Percentiles rank a stretch among this genome's conserved stretches.
These are phyloP conservation scores for Tricholoma saponaceum DNA, from an alignment of 768 basidiomycete species.

Conservation along the genomic window DNA sequence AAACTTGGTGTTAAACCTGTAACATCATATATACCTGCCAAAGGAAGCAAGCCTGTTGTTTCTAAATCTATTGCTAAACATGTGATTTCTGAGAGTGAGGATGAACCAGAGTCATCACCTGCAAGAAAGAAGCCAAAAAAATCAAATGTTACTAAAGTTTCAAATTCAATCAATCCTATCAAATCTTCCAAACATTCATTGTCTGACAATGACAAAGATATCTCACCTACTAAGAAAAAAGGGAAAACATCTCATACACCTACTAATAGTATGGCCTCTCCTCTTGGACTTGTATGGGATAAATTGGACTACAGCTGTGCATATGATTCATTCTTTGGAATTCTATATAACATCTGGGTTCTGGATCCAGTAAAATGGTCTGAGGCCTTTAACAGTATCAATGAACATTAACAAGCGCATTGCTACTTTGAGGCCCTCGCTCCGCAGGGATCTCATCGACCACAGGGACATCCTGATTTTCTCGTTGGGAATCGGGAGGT, in stretches of 20 bases:
- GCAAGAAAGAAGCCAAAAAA: neutral
- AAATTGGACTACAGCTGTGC: slow-evolving; percentile 19
- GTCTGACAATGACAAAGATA: neutral
- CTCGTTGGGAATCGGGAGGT: too few species aligned
- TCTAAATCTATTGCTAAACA: neutral
- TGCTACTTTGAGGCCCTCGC: too few species aligned
- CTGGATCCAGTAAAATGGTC: slow-evolving; percentile 5
- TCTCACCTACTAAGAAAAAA: neutral
- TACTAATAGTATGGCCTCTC: neutral
- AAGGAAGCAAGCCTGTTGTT: slow-evolving; percentile 5
- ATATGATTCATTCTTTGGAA: slow-evolving; percentile 19
- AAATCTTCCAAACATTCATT: neutral
- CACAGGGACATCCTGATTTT: too few species aligned
- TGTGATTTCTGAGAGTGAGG: neutral
- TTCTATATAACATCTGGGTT: slow-evolving; percentile 18
- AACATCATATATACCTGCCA: slow-evolving; percentile 14
- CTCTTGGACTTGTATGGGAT: slow-evolving; percentile 15
- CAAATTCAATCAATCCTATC: too few species aligned
- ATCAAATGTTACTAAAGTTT: neutral
- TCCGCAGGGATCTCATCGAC: too few species aligned
- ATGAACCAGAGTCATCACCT: neutral
- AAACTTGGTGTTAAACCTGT: slow-evolving; percentile 14
- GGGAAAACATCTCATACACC: neutral
- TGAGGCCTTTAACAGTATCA: neutral
- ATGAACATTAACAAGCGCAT: slow-evolving; percentile 1